phyloP scores from a whole-genome alignment of 768 basidiomycete genomes.

The Mycena epipterygia region DNA sequence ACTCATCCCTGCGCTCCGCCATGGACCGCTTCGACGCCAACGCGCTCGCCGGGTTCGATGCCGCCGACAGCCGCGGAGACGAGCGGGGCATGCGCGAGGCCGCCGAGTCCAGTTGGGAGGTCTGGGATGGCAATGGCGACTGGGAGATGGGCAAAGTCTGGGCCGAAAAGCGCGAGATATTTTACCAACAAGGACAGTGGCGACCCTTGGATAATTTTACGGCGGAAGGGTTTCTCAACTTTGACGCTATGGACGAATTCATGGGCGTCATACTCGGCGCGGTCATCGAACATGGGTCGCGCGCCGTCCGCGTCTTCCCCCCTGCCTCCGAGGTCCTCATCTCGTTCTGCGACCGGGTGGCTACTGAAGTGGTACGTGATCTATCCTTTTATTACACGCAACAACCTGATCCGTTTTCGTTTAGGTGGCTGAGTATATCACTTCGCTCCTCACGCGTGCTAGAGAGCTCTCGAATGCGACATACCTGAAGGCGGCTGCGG shows the following conservation, averaged over 20 bases:
- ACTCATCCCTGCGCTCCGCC: constrained; percentile 77
- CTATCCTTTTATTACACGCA: not conserved
- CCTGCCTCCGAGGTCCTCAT: constrained; percentile 81
- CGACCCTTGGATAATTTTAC: constrained; percentile 87
- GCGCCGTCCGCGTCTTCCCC: constrained; percentile 91
- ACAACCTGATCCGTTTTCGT: too few relatives aligned
- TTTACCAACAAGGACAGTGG: constrained; percentile 89
- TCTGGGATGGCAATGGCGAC: constrained; percentile 74
- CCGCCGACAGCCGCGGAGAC: constrained; percentile 81
- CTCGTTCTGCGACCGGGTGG: constrained; percentile 86
- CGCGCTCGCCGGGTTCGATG: constrained; percentile 90
- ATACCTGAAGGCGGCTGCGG: constrained; percentile 90
- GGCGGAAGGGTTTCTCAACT: constrained; percentile 75
- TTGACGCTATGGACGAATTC: constrained; percentile 95
- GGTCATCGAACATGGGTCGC: constrained; percentile 80
- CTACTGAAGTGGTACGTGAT: constrained; percentile 75
- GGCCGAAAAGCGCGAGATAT: constrained; percentile 95
- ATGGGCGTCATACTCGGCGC: constrained; percentile 77
- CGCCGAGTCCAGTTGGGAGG: constrained; percentile 88
- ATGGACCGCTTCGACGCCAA: constrained; percentile 91
- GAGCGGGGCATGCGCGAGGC: constrained; percentile 85
- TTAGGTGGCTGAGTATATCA: constrained; percentile 85
- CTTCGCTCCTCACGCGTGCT: constrained; percentile 80
- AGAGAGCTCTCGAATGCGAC: constrained; percentile 78
- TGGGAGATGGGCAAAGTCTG: constrained; percentile 97